phyloP scores from a whole-genome alignment of 768 basidiomycete species.

The Boletus rubroflammeus region DNA sequence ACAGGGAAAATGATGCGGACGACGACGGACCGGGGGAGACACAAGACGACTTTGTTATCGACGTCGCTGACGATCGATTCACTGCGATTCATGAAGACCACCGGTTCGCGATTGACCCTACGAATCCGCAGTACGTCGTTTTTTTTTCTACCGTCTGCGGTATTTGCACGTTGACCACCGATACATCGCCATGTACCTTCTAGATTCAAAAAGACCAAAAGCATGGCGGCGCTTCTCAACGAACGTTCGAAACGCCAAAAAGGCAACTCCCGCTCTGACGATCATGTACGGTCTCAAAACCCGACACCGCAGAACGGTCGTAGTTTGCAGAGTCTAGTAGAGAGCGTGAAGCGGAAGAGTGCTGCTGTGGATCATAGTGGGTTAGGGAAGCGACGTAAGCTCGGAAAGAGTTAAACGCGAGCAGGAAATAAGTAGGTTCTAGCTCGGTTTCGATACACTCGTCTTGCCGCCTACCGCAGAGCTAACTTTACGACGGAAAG shows the following conservation, averaged over 20 bases:
- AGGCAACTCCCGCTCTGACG: conserved; percentile 18
- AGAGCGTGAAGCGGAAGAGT: conserved; percentile 84
- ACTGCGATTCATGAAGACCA: conserved; percentile 84
- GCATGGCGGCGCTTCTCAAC: conserved; percentile 81
- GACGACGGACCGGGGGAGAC: conserved; percentile 57
- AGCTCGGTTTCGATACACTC: background rate
- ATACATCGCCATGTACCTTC: background rate
- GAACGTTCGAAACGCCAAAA: conserved; percentile 72
- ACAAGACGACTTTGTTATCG: conserved; percentile 78
- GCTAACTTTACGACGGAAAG: background rate
- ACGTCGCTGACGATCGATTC: conserved; percentile 88
- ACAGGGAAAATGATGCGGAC: conserved; percentile 25
- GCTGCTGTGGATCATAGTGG: conserved; percentile 24
- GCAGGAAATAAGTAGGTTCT: background rate
- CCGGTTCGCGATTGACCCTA: conserved; percentile 93
- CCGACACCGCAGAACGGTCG: conserved; percentile 15
- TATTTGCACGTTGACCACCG: background rate
- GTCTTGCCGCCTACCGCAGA: background rate
- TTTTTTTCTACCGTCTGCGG: background rate
- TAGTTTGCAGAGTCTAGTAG: conserved; percentile 66
- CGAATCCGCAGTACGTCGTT: conserved; percentile 80
- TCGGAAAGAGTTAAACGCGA: conserved; percentile 14
- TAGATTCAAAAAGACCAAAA: conserved; percentile 91
- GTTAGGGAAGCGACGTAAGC: conserved; percentile 40
- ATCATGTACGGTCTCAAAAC: background rate